Base-by-base conservation (phyloP, 163 green algal genomes). In the Chloromonas sp. region DNA sequence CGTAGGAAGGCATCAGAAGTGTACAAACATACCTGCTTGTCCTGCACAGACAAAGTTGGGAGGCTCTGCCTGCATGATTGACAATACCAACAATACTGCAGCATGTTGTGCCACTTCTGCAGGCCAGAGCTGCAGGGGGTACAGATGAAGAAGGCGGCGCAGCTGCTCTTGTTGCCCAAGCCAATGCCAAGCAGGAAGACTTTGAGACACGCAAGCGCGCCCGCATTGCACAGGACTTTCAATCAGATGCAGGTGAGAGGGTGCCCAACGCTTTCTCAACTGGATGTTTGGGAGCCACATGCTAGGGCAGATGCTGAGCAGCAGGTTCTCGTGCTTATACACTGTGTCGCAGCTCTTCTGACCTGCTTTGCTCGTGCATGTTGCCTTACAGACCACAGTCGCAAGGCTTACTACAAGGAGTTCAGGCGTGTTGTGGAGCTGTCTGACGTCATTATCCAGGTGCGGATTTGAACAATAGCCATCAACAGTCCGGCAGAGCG, bases 361-460 rank as follows among this genome's bases (percentile, higher is more conserved):
- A 36, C 36, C 36, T 36, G 36, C 36, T 36, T 36, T 74, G 66
- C 66, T 74, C 5, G 5, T 74, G 66, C 66, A 74, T 74, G 66
- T 11, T 36, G 36, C 36, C 36, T 36, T 61, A 83, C 89, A 92
- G 96, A 98, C 85, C 91, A 91, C 87, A 96, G 90, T 14, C 89
- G 93, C n/a, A 92, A 95, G 59, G 94, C 96, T 0, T 99, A 98
- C 85, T 99, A 96, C 92, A 96, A 96, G 87, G 97, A 99, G 86
- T 98, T 99, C 89, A 89, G 91, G 60, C 94, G 94, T 81, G 97
- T 99, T 60, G 95, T 98, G 57, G 96, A 98, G 87, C 86, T 93
- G 1, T 89, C 93, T 1, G 97, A 99, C 86, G 96, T 99, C 1
- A 91, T 99, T 78, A 94, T 99, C 13, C 91, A 97, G 91, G 85